Conservation (phyloP, 371 early-diverging fungal genomes). For the Choanephora cucurbitarum region DNA sequence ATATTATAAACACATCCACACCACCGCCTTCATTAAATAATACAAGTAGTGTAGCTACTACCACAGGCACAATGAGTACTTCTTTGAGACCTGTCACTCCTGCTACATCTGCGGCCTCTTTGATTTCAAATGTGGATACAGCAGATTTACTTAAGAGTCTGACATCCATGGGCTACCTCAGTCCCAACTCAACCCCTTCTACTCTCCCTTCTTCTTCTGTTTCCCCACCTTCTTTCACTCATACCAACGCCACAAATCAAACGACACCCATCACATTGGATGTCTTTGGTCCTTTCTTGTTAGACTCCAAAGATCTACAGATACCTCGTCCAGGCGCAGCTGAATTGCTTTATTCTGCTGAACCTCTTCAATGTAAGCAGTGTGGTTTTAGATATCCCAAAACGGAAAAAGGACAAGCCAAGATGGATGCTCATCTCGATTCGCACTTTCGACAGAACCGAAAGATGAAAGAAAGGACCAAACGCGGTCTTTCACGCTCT, state of each 20-base stretch:
- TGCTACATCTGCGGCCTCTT: not conserved
- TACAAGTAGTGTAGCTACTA: slow-evolving; percentile 7
- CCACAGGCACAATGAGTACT: slow-evolving; percentile 1
- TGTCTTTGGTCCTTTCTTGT: slow-evolving; percentile 25
- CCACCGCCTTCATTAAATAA: slow-evolving; percentile 5
- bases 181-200: slow-evolving; percentile 8
- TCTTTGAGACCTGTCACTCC: not conserved
- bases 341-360: slow-evolving; percentile 72
- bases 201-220: not conserved
- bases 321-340: slow-evolving; percentile 59
- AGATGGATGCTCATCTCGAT: slow-evolving; percentile 87
- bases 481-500: slow-evolving; percentile 76
- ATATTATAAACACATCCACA: slow-evolving; percentile 1
- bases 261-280: not conserved
- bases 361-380: slow-evolving; percentile 85
- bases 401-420: slow-evolving; percentile 66
- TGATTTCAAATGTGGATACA: slow-evolving; percentile 21
- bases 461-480: slow-evolving; percentile 74
- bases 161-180: slow-evolving; percentile 41
- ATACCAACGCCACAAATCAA: not conserved
- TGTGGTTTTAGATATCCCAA: slow-evolving; percentile 86
- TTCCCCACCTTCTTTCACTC: not conserved
- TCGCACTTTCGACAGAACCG: slow-evolving; percentile 94
- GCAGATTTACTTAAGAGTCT: slow-evolving; percentile 40
- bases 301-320: slow-evolving; percentile 53